Evolutionary conservation across 1,284 basidiomycete species (phyloP).

Genomic region (Malassezia sympodialis): DNA sequence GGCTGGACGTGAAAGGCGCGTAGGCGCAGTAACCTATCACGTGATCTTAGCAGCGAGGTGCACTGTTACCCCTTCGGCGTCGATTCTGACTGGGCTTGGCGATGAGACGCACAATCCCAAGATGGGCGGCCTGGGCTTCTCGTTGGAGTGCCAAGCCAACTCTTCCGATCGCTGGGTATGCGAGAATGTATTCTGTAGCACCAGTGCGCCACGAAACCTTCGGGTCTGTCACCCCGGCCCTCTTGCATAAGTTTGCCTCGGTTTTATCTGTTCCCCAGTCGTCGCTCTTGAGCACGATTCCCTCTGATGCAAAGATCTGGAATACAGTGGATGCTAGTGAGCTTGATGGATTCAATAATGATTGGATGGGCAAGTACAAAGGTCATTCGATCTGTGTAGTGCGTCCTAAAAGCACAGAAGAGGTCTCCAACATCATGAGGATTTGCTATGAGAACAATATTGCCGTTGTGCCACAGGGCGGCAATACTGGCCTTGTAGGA

Average conservation of each 20-base stretch:
- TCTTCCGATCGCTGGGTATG: neutral
- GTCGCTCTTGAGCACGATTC: slow-evolving; percentile 52
- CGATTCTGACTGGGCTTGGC: neutral
- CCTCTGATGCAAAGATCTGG: slow-evolving; percentile 34
- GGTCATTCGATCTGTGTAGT: slow-evolving; percentile 74
- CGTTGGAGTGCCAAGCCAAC: neutral
- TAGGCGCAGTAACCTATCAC: neutral
- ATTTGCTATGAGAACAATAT: slow-evolving; percentile 39
- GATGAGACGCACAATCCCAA: neutral
- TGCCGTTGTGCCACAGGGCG: slow-evolving; percentile 86
- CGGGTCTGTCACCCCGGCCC: slow-evolving; percentile 50
- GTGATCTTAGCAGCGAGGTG: neutral
- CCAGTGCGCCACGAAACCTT: slow-evolving; percentile 31
- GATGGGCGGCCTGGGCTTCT: neutral
- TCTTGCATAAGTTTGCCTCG: slow-evolving; percentile 51
- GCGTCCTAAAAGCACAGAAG: slow-evolving; percentile 73
- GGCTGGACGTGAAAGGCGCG: neutral
- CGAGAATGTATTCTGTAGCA: neutral
- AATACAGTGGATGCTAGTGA: slow-evolving; percentile 54
- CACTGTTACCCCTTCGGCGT: neutral
- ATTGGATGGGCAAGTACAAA: slow-evolving; percentile 96
- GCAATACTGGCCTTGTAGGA: slow-evolving; percentile 95
- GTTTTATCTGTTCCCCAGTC: slow-evolving; percentile 50
- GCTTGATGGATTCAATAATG: slow-evolving; percentile 70
- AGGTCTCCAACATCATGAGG: slow-evolving; percentile 66